These are phyloP conservation scores for Chamaenerion angustifolium DNA, from an alignment of 345 rosid genomes.

Conservation along the genomic window DNA sequence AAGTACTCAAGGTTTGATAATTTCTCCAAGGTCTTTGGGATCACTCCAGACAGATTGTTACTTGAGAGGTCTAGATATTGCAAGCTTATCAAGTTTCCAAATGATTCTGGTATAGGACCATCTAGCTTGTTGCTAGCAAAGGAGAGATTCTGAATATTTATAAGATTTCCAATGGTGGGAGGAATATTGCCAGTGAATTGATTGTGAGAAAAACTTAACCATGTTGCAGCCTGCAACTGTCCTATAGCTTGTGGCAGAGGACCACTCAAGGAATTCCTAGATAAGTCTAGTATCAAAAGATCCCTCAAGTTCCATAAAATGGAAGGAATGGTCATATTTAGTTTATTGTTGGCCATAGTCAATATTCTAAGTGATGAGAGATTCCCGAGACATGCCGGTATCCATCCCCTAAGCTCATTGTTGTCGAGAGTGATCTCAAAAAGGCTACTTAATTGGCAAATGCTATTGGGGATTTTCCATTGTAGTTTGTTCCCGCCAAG, in stretches of 20 bases:
- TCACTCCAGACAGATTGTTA: neutral
- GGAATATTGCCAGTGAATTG: constrained; percentile 6
- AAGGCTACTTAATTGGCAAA: neutral
- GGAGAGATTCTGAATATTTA: neutral
- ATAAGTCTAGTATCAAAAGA: neutral
- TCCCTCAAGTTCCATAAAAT: neutral
- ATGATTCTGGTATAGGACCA: neutral
- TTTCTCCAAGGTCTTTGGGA: neutral
- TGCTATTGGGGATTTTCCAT: neutral
- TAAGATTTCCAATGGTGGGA: constrained; percentile 4
- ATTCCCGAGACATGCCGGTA: constrained; percentile 1
- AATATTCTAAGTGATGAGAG: neutral
- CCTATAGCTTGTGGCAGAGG: neutral
- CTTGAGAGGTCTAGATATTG: constrained; percentile 1
- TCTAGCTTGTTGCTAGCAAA: neutral
- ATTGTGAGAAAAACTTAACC: neutral
- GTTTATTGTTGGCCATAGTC: neutral
- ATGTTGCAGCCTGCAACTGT: neutral
- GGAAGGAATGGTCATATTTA: neutral
- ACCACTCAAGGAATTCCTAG: neutral
- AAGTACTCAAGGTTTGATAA: neutral
- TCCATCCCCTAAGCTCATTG: neutral
- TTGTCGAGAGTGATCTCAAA: neutral
- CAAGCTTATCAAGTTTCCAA: constrained; percentile 5
- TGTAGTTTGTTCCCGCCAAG: neutral